These are phyloP conservation scores for Lantana camara DNA, from an alignment of 257 asterid genomes.

Conservation along the genomic window DNA sequence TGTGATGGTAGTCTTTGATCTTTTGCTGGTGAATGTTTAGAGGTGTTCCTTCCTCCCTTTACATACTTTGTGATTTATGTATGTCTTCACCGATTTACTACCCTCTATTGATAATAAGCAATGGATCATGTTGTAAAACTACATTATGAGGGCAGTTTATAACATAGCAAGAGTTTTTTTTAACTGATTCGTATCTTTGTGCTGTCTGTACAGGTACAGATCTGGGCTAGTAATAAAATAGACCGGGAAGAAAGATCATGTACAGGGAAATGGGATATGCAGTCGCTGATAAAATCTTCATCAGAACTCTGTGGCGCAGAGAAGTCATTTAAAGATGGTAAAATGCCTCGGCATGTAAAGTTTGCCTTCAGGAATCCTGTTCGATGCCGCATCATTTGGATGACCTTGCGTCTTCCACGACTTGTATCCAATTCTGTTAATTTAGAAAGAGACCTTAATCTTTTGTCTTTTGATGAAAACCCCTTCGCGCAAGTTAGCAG, in stretches of 20 bases:
- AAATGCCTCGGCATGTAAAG: conserved; percentile 82
- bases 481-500: conserved; percentile 69
- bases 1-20: conserved; percentile 1
- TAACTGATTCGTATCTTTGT: conserved; percentile 20
- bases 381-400: conserved; percentile 93
- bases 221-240: conserved; percentile 87
- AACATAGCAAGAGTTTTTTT: conserved; percentile 10
- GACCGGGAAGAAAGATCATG: conserved; percentile 84
- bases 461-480: conserved; percentile 84
- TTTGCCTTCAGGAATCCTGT: conserved; percentile 77
- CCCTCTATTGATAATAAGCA: conserved; percentile 1
- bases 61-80: conserved; percentile 6
- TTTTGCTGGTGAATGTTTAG: conserved; percentile 21
- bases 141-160: conserved; percentile 12
- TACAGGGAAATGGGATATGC: conserved; percentile 93
- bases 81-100: conserved; percentile 11
- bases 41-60: conserved; percentile 7
- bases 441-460: conserved; percentile 67
- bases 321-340: conserved; percentile 45
- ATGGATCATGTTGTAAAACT: conserved; percentile 11
- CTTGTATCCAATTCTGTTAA: conserved; percentile 75
- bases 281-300: conserved; percentile 65
- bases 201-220: conserved; percentile 72
- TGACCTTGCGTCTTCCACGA: conserved; percentile 74
- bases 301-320: conserved; percentile 86